These are phyloP conservation scores for Pistacia atlantica DNA, from an alignment of 345 rosid species.

Conservation along the genomic window DNA sequence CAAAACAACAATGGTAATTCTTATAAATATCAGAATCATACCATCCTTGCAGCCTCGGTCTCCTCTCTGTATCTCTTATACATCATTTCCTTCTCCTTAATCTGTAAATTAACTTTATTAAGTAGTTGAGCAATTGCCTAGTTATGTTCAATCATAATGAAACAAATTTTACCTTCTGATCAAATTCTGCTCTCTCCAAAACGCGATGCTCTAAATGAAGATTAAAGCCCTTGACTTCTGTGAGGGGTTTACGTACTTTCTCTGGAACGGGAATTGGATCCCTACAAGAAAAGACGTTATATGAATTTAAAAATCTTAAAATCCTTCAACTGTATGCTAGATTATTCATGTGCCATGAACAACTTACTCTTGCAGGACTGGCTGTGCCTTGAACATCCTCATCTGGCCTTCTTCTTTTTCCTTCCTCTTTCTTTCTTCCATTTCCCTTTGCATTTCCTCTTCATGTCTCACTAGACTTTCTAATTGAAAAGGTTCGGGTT, in stretches of 20 bases:
- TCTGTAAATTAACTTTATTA: constrained; percentile 36
- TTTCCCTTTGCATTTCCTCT: constrained; percentile 79
- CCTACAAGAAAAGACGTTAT: constrained; percentile 35
- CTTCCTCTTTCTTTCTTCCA: constrained; percentile 72
- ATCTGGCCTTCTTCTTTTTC: constrained; percentile 72
- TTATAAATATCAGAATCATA: constrained; percentile 21
- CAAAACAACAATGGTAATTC: neutral
- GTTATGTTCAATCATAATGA: neutral
- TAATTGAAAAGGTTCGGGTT: constrained; percentile 81
- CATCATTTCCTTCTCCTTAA: constrained; percentile 81
- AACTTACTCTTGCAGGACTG: constrained; percentile 75
- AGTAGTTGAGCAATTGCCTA: neutral
- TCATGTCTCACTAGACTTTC: constrained; percentile 88
- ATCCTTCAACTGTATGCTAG: neutral
- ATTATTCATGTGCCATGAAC: neutral
- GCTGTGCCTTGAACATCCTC: constrained; percentile 82
- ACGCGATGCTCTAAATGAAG: constrained; percentile 74
- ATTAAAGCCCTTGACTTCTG: constrained; percentile 71
- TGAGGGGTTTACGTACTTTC: constrained; percentile 85
- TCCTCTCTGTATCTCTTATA: constrained; percentile 97
- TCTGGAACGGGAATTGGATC: constrained; percentile 93
- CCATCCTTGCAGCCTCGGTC: constrained; percentile 85
- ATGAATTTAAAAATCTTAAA: too few relatives aligned
- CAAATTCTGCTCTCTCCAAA: constrained; percentile 84
- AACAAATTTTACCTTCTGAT: constrained; percentile 61